Conservation (phyloP, 2,329 filamentous ascomycete genomes). For the Cryphonectria carpinicola region DNA sequence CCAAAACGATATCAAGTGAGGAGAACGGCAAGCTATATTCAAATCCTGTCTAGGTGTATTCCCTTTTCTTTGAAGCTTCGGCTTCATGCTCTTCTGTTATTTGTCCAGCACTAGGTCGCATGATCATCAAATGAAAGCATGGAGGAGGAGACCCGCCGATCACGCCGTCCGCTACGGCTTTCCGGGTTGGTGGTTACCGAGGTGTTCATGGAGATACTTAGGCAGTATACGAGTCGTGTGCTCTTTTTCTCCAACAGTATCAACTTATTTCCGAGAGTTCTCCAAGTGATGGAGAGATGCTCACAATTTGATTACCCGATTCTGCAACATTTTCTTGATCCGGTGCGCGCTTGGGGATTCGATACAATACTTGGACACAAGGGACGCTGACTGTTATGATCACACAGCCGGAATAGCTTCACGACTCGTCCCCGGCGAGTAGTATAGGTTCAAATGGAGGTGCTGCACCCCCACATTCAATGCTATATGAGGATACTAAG, state of each 20-base stretch:
- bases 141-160: background rate
- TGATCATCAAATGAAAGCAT: background rate
- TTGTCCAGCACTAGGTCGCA: background rate
- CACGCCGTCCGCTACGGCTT: background rate
- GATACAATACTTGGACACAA: background rate
- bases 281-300: background rate
- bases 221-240: background rate
- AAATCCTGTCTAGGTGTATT: background rate
- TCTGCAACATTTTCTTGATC: background rate
- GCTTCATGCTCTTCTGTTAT: background rate
- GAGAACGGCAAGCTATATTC: background rate
- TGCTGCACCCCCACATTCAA: background rate
- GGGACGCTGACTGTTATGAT: too few species aligned
- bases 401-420: background rate
- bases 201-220: background rate
- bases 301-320: background rate
- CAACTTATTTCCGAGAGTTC: background rate
- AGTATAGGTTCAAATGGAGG: background rate
- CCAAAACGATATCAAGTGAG: background rate
- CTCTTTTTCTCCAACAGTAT: background rate
- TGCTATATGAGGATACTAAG: background rate
- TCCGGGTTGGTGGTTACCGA: slow-evolving; percentile 5
- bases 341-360: background rate
- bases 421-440: background rate
- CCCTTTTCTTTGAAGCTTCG: background rate